A percentile compares a stretch with the other conserved stretches of the same genome.
These are phyloP conservation scores for Trametes maxima DNA, from an alignment of 768 basidiomycete species.

Conservation along the genomic window DNA sequence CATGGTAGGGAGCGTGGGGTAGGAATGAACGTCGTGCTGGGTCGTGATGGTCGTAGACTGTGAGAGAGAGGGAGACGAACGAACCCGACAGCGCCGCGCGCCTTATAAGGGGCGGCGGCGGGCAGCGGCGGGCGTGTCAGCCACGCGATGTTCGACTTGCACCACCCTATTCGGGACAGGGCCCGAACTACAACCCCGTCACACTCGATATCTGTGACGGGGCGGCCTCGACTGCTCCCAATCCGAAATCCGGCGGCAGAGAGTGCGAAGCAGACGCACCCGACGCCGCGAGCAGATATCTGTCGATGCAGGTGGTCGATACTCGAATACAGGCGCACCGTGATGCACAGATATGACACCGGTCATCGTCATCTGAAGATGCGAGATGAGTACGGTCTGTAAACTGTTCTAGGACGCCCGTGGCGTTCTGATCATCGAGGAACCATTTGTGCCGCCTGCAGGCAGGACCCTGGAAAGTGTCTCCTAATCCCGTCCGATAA, in stretches of 20 bases:
- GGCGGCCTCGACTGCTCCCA: background rate
- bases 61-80: slow-evolving; percentile 4
- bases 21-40: background rate
- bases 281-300: background rate
- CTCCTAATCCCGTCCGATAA: too few species aligned
- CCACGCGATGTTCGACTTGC: background rate
- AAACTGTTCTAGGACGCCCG: too few species aligned
- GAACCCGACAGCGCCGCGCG: background rate
- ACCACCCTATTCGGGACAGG: background rate
- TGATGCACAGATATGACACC: too few species aligned
- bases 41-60: background rate
- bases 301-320: too few species aligned
- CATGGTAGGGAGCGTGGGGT: slow-evolving; percentile 7
- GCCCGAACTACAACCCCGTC: background rate
- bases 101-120: background rate
- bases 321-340: background rate
- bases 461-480: too few species aligned
- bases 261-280: too few species aligned
- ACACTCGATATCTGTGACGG: background rate
- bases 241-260: background rate
- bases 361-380: too few species aligned
- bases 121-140: slow-evolving; percentile 3
- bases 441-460: too few species aligned
- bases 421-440: too few species aligned
- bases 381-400: too few species aligned